These are phyloP conservation scores for Nicotiana noctiflora DNA, from an alignment of 257 asterid species.

Conservation along the genomic window DNA sequence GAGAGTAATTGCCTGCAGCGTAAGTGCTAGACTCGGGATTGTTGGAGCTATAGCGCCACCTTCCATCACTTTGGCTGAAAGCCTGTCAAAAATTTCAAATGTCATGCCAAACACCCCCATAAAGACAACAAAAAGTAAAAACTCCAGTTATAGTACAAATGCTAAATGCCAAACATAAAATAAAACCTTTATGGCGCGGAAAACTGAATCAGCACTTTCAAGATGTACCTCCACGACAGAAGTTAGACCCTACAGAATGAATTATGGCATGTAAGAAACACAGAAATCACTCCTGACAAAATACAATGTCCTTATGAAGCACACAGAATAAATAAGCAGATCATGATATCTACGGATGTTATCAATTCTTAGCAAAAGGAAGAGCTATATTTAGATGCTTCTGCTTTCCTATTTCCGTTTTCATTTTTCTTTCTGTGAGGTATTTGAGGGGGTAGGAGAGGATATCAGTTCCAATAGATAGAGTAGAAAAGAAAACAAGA, in stretches of 20 bases:
- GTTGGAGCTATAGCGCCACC: slow-evolving; percentile 83
- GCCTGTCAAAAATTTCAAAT: slow-evolving; percentile 43
- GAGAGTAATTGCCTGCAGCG: slow-evolving; percentile 68
- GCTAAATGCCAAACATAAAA: not conserved
- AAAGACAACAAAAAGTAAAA: not conserved
- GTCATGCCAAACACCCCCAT: slow-evolving; percentile 8
- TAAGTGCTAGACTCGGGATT: slow-evolving; percentile 78
- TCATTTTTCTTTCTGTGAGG: not conserved
- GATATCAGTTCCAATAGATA: not conserved
- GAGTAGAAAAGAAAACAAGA: not conserved
- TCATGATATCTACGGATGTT: not conserved
- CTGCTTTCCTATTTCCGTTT: not conserved
- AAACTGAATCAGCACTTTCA: slow-evolving; percentile 57
- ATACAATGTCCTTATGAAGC: not conserved
- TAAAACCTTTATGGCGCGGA: slow-evolving; percentile 72
- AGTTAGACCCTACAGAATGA: slow-evolving; percentile 56
- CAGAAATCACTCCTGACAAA: not conserved
- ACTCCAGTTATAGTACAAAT: not conserved
- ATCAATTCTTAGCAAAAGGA: not conserved
- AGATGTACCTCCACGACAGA: slow-evolving; percentile 57
- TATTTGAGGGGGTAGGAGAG: not conserved
- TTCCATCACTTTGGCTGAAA: slow-evolving; percentile 98
- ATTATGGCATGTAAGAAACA: slow-evolving; percentile 1
- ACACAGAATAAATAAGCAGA: not conserved
- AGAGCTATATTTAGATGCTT: not conserved